These are phyloP conservation scores for Allium cepa DNA, from an alignment of 106 monocot genomes.

Conservation along the genomic window DNA sequence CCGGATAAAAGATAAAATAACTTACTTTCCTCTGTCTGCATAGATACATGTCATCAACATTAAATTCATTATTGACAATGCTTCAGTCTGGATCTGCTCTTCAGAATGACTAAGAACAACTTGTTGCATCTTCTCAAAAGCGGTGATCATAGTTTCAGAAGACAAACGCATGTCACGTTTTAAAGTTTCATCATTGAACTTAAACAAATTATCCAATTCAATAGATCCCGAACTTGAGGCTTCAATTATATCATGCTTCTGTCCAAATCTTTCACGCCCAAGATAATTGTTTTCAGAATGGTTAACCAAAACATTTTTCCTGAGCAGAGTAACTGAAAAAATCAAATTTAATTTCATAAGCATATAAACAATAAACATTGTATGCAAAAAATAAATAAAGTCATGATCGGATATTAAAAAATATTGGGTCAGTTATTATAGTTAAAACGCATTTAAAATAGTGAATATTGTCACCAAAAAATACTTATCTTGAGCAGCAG, in stretches of 20 bases:
- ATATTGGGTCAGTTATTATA: no score
- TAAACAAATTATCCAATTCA: constrained; percentile 15
- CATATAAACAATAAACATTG: constrained; percentile 9
- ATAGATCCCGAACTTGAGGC: constrained; percentile 6
- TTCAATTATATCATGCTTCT: constrained; percentile 11
- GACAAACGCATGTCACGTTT: constrained; percentile 14
- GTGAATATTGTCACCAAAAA: no score
- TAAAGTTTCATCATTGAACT: constrained; percentile 5
- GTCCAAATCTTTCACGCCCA: constrained; percentile 7
- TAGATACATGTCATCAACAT: constrained; percentile 33
- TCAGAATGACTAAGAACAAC: constrained; percentile 13
- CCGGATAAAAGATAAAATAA: constrained; percentile 1
- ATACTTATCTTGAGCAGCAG: no score
- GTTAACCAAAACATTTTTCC: constrained; percentile 43
- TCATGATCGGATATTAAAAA: no score
- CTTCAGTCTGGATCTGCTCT: constrained; percentile 26
- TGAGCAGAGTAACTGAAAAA: constrained; percentile 64
- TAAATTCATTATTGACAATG: constrained; percentile 56
- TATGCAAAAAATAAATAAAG: no score
- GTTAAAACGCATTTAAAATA: no score
- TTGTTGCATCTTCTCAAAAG: constrained; percentile 28
- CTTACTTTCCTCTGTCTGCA: constrained; percentile 41
- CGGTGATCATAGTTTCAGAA: constrained; percentile 20
- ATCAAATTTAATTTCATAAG: constrained; percentile 71
- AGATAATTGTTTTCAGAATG: constrained; percentile 14